Evolutionary conservation across 495 filamentous ascomycete species (phyloP).

Genomic region (Aspergillus leporis): DNA sequence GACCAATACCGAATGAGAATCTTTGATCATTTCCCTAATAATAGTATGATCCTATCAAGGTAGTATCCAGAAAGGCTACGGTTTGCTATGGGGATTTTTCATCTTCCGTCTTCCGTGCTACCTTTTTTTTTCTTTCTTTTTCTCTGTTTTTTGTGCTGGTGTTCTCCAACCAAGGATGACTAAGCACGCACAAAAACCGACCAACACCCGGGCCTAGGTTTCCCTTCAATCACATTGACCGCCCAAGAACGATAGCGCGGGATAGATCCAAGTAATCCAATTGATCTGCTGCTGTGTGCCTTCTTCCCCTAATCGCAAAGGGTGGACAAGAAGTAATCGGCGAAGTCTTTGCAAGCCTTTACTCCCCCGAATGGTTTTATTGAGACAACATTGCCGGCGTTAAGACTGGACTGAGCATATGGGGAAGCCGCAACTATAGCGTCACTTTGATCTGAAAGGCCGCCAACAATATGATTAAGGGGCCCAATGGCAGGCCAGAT

Average conservation of each 20-base stretch:
- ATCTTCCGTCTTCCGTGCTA: not conserved
- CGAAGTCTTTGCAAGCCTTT: not conserved
- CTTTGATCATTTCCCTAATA: too few relatives aligned
- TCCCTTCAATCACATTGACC: not conserved
- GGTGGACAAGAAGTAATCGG: not conserved
- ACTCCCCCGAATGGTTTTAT: not conserved
- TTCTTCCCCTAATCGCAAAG: not conserved
- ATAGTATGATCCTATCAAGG: too few relatives aligned
- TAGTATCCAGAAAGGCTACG: too few relatives aligned
- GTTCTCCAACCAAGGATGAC: not conserved
- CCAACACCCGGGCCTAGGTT: not conserved
- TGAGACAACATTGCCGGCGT: not conserved
- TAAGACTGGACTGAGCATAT: constrained; percentile 6
- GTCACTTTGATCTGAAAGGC: constrained; percentile 22
- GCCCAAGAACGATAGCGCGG: constrained; percentile 6
- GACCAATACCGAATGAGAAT: too few relatives aligned
- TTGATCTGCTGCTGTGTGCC: constrained; percentile 2
- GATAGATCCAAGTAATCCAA: not conserved
- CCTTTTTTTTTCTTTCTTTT: not conserved
- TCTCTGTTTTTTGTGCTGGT: not conserved
- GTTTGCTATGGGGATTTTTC: not conserved
- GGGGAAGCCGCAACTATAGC: constrained; percentile 13
- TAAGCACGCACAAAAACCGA: not conserved
- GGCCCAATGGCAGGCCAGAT: constrained; percentile 52
- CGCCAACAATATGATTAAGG: constrained; percentile 38